Conservation (phyloP, 805 yeast species). For the Sugiyamaella boreocaroliniensis region DNA sequence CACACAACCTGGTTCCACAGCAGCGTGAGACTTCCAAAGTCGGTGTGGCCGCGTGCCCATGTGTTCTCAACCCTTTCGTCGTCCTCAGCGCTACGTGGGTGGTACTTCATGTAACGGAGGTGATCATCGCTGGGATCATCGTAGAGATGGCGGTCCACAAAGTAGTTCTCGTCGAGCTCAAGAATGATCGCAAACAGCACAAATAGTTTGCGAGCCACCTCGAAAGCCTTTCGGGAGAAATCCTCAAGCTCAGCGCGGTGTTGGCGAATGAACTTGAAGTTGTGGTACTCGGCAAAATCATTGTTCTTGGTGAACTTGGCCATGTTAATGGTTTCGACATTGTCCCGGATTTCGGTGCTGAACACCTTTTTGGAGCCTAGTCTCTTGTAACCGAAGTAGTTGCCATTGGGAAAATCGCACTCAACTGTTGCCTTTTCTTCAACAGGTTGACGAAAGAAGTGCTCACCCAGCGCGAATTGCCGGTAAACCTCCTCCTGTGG, state of each 20-base stretch:
- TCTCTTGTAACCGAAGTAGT: slow-evolving; percentile 14
- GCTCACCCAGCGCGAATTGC: slow-evolving; percentile 13
- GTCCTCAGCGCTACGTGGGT: slow-evolving; percentile 11
- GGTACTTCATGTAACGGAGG: slow-evolving; percentile 12
- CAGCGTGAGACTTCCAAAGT: slow-evolving; percentile 13
- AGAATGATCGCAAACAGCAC: slow-evolving; percentile 15
- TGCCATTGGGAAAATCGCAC: slow-evolving; percentile 12
- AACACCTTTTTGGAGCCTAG: slow-evolving; percentile 9
- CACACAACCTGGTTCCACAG: slow-evolving; percentile 14
- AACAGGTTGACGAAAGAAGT: slow-evolving; percentile 9
- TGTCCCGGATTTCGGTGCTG: slow-evolving; percentile 12
- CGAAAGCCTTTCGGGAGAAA: slow-evolving; percentile 12
- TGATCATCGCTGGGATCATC: slow-evolving; percentile 16
- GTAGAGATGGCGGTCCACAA: slow-evolving; percentile 10
- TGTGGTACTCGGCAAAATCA: slow-evolving; percentile 4
- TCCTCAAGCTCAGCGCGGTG: slow-evolving; percentile 8
- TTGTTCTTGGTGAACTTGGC: slow-evolving; percentile 14
- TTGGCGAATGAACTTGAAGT: slow-evolving; percentile 6
- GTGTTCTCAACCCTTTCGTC: slow-evolving; percentile 13
- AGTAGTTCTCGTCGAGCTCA: slow-evolving; percentile 14
- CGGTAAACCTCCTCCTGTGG: slow-evolving; percentile 11
- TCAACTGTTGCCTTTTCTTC: slow-evolving; percentile 9
- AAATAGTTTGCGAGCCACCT: slow-evolving; percentile 12
- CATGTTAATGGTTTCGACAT: slow-evolving; percentile 13
- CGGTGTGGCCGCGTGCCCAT: slow-evolving; percentile 15